A percentile compares a stretch with the other conserved stretches of the same genome.
Conservation (phyloP, 805 yeast genomes). For the Candida broadrunensis region DNA sequence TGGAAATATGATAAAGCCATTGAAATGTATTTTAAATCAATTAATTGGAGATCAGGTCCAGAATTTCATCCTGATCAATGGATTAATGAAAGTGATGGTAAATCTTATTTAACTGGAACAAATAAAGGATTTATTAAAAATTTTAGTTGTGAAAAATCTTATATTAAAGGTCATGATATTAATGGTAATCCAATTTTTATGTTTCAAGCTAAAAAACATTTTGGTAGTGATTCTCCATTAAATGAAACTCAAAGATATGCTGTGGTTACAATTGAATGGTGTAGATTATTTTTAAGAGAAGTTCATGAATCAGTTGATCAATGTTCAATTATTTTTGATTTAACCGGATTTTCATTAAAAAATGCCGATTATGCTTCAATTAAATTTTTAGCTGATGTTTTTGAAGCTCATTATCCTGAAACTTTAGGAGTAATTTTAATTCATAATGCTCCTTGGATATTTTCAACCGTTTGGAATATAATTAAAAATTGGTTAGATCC, state of each 20-base stretch:
- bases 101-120: conserved; percentile 42
- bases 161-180: conserved; percentile 70
- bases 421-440: conserved; percentile 79
- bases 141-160: conserved; percentile 65
- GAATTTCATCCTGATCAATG: conserved; percentile 61
- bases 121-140: conserved; percentile 51
- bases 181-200: conserved; percentile 75
- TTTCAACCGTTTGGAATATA: conserved; percentile 90
- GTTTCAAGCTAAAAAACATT: conserved; percentile 76
- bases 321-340: conserved; percentile 73
- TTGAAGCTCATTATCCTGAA: conserved; percentile 97
- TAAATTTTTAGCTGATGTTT: conserved; percentile 81
- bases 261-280: conserved; percentile 71
- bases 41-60: conserved; percentile 65
- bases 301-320: conserved; percentile 63
- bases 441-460: conserved; percentile 96
- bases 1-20: conserved; percentile 70
- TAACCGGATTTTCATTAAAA: conserved; percentile 79
- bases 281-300: conserved; percentile 62
- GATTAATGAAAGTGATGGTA: conserved; percentile 70
- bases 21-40: conserved; percentile 67
- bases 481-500: conserved; percentile 95
- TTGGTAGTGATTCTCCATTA: conserved; percentile 46
- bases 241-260: conserved; percentile 77
- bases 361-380: conserved; percentile 94